Percentiles rank a stretch among this genome's conserved stretches.
Evolutionary conservation across 495 filamentous ascomycete species (phyloP).

Genomic region (Xylaria curta): DNA sequence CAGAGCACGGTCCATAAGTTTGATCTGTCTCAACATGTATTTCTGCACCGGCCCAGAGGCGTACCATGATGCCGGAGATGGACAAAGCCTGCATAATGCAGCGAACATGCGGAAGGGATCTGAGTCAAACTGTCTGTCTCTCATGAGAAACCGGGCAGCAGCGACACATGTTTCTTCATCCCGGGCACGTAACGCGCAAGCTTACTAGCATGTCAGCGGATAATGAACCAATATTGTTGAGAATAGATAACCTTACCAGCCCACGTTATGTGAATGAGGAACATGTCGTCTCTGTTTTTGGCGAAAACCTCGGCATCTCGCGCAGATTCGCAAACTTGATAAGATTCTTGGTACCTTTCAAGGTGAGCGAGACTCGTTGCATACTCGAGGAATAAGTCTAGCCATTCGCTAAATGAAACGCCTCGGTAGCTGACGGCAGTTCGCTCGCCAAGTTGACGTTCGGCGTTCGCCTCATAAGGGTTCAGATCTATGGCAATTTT

Average conservation of each 20-base stretch:
- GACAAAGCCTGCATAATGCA: slow-evolving; percentile 69
- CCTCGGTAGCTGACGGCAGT: slow-evolving; percentile 65
- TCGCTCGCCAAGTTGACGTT: slow-evolving; percentile 31
- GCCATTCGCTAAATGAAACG: slow-evolving; percentile 81
- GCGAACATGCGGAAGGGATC: slow-evolving; percentile 85
- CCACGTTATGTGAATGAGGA: slow-evolving; percentile 80
- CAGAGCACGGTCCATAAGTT: slow-evolving; percentile 73
- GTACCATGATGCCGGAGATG: slow-evolving; percentile 64
- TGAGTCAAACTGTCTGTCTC: slow-evolving; percentile 80
- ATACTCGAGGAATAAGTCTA: slow-evolving; percentile 89
- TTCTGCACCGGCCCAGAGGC: slow-evolving; percentile 74
- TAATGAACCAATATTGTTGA: background rate
- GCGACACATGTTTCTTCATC: slow-evolving; percentile 80
- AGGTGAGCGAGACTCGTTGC: slow-evolving; percentile 71
- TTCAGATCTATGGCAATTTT: slow-evolving; percentile 31
- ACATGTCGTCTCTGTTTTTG: slow-evolving; percentile 66
- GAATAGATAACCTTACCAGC: slow-evolving; percentile 60
- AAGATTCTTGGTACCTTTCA: slow-evolving; percentile 66
- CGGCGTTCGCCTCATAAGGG: slow-evolving; percentile 29
- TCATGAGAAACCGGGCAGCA: slow-evolving; percentile 80
- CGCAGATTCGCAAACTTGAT: slow-evolving; percentile 75
- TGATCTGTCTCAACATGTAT: slow-evolving; percentile 87
- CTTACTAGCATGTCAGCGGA: slow-evolving; percentile 45
- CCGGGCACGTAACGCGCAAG: slow-evolving; percentile 78
- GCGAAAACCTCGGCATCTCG: slow-evolving; percentile 81